Evolutionary conservation across 345 rosid species (phyloP), one percentile per base, ranked within the genome.

Genomic region (Arabis hirsuta): DNA sequence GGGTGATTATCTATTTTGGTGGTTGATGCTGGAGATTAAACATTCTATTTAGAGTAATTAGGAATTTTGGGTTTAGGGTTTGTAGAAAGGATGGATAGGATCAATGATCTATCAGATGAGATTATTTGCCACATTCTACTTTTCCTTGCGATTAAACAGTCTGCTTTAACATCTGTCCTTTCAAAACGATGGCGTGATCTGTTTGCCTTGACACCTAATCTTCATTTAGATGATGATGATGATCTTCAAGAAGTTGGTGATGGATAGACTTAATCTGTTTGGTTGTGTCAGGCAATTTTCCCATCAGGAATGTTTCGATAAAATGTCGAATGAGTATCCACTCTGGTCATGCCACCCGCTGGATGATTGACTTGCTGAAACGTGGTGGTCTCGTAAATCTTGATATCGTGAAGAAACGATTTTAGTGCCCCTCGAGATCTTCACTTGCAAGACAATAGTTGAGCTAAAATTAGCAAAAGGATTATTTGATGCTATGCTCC

Each of bases 361-460:
- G 61, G 44, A 56, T 56, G 44, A 16, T 1, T 4, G 24, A 56
- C 1, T 24, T 36, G 10, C 2, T 54, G 20, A 31, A 29, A 29
- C 59, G 39, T 54, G 60, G 12, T 32, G 19, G 61, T 36, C 3
- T 56, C 7, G 1, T 10, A 34, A 34, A 4, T 16, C 61, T 56
- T 16, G 26, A 4, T 34, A 9, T 50, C 13, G 0, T 12, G 58
- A 29, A 13, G 20, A 54, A 1, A 9, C 20, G 10, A 34, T 56
- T 16, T 19, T 56, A 36, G 44, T 56, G 44, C 27, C 62, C 16
- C 42, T 34, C 1, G 62, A 56, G 44, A 36, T 34, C 4, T 56
- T 56, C 62, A 56, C 44, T 54, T 54, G 58, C 58, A 10, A 54
- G 58, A 56, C 62, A 56, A 34, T 56, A 2, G 62, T 56, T 36